A percentile compares a stretch with the other conserved stretches of the same genome.
phyloP scores from a whole-genome alignment of 2,329 filamentous ascomycete genomes.

The Epichloe glyceriae region DNA sequence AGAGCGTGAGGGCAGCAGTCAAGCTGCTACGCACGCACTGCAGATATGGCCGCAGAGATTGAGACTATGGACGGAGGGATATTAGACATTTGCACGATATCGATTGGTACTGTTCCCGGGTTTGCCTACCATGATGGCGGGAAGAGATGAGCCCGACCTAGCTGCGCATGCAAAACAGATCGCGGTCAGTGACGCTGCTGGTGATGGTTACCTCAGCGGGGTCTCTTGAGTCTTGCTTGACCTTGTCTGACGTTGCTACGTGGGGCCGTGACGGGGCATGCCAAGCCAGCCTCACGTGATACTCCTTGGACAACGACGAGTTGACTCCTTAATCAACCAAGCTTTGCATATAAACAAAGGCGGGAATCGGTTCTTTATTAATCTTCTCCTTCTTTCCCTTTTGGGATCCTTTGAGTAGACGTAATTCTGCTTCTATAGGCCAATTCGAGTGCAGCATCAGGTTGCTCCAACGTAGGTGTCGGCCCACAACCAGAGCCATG shows the following conservation, averaged over 20 bases:
- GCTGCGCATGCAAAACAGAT: background rate
- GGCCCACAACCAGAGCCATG: too few relatives aligned
- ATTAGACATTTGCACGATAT: background rate
- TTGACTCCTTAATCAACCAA: background rate
- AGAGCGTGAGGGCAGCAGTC: slow-evolving; percentile 74
- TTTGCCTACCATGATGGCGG: background rate
- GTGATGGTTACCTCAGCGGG: slow-evolving; percentile 11
- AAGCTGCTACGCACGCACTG: slow-evolving; percentile 91
- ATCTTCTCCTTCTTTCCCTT: too few relatives aligned
- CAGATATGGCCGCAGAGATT: slow-evolving; percentile 92
- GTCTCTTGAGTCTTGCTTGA: slow-evolving; percentile 2
- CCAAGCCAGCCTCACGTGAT: slow-evolving; percentile 1
- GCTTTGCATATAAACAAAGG: background rate
- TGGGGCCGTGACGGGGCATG: slow-evolving; percentile 14
- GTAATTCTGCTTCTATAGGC: too few relatives aligned
- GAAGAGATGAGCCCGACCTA: background rate
- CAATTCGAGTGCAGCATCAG: too few relatives aligned
- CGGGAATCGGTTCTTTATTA: background rate
- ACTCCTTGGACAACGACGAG: background rate
- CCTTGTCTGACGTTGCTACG: slow-evolving; percentile 19
- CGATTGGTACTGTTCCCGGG: background rate
- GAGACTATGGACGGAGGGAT: slow-evolving; percentile 48
- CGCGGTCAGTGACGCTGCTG: slow-evolving; percentile 6
- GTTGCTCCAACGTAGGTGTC: too few relatives aligned
- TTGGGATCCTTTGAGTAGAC: too few relatives aligned